Percentiles rank a stretch among this genome's conserved stretches.
These are phyloP conservation scores for Echium plantagineum DNA, from an alignment of 257 asterid genomes.

Conservation along the genomic window DNA sequence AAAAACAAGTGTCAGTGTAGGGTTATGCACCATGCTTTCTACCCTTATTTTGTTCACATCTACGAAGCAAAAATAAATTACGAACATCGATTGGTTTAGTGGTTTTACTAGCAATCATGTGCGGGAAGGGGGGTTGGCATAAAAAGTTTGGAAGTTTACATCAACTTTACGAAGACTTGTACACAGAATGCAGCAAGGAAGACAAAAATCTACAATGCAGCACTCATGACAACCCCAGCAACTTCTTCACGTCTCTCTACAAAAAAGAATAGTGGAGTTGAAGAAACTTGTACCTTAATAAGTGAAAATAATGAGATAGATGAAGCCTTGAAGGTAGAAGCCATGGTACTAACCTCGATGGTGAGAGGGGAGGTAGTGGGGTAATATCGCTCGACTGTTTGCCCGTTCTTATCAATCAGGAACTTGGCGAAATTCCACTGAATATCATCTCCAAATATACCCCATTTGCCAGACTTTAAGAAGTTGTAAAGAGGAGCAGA, in stretches of 20 bases:
- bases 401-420: constrained; percentile 64
- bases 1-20: too few relatives aligned
- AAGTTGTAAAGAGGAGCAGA: constrained; percentile 73
- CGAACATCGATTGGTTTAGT: too few relatives aligned
- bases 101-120: too few relatives aligned
- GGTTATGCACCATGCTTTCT: too few relatives aligned
- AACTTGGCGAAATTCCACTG: constrained; percentile 89
- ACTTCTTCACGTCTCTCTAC: constrained; percentile 42
- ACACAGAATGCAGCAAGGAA: too few relatives aligned
- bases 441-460: constrained; percentile 62
- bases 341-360: constrained; percentile 33
- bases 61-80: too few relatives aligned
- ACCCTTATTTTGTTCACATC: too few relatives aligned
- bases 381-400: constrained; percentile 58
- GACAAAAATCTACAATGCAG: too few relatives aligned
- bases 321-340: constrained; percentile 5
- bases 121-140: too few relatives aligned
- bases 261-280: background rate
- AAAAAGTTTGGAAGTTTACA: background rate
- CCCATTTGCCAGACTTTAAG: constrained; percentile 76
- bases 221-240: constrained; percentile 14
- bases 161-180: background rate
- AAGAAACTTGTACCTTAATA: background rate
- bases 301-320: constrained; percentile 2
- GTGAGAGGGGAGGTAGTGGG: constrained; percentile 78